Evolutionary conservation across 371 early-diverging fungal species (phyloP), one percentile per base, ranked within the genome.

Genomic region (Circinella minor): DNA sequence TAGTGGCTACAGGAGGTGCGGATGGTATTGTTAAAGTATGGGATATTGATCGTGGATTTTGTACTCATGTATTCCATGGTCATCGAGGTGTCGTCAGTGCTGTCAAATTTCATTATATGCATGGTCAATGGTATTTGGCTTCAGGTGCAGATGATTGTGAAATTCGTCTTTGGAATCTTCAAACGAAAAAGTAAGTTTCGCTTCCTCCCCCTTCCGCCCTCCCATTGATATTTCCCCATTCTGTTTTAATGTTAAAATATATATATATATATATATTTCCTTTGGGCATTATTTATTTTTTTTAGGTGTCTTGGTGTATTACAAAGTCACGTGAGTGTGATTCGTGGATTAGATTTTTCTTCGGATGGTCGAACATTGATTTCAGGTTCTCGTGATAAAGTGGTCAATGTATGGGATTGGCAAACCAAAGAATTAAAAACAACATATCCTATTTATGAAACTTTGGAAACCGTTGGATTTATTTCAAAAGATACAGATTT

Each of bases 1-100:
- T 98, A 18, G 94, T 97, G 4, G 98, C 98, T 6, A 97, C 97
- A 1, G 99, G 98, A 55, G 95, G 95, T n/a, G 97, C 99, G 0
- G 99, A 99, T 81, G 91, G 92, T 72, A 92, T 94, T 9, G 92
- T 99, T 65, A 93, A 93, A 67, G 94, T 98, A 5, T 99, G 97
- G 96, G 97, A 99, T 82, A 93, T 95, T 55, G 94, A 92, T 65
- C 85, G 90, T 63, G 96, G 96, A n/a, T 96, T 85, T 80, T 95
- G 94, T 72, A 98, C 99, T 37, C 99, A 99, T 77, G 94, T 94
- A 75, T 93, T 99, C 70, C 88, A 86, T 59, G 98, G 98, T 48
- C 99, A 99, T 68, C 85, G 92, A 47, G 98, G 97, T 47, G 90
- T 97, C 20, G 82, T 99, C 62, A 89, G 92, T 59, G 88, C 91